Evolutionary conservation across 768 basidiomycete genomes (phyloP).

Genomic region (Gloeopeniophorella convolvens): DNA sequence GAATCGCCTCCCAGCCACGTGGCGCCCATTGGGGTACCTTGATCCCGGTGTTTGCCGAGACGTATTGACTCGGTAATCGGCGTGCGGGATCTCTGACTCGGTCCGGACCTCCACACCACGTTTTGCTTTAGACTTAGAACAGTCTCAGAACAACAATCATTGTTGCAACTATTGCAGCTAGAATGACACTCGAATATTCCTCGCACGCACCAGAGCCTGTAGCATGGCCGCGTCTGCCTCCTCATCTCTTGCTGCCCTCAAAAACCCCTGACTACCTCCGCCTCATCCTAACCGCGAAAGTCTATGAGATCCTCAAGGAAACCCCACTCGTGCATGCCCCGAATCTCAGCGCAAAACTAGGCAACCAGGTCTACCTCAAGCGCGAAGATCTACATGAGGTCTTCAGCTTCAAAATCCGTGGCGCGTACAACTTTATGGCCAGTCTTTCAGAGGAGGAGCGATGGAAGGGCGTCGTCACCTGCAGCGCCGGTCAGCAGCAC

Average conservation of each 20-base stretch:
- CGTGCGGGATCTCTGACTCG: too few species aligned
- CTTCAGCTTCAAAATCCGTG: slow-evolving; percentile 98
- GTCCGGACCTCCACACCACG: too few species aligned
- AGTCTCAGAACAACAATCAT: too few species aligned
- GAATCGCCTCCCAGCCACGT: too few species aligned
- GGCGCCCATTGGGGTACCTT: too few species aligned
- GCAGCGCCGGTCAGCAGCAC: slow-evolving; percentile 81
- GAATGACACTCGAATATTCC: slow-evolving; percentile 59
- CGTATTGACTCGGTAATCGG: too few species aligned
- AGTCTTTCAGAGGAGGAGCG: slow-evolving; percentile 79
- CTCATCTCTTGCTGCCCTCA: slow-evolving; percentile 56
- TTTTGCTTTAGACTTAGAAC: too few species aligned
- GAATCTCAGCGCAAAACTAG: slow-evolving; percentile 80
- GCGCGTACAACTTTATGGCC: slow-evolving; percentile 99
- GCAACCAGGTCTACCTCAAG: slow-evolving; percentile 94
- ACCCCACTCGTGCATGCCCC: slow-evolving; percentile 86
- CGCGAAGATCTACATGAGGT: slow-evolving; percentile 96
- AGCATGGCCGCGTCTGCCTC: slow-evolving; percentile 57
- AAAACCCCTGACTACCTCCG: slow-evolving; percentile 82
- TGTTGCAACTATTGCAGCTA: slow-evolving; percentile 25
- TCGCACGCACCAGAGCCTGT: slow-evolving; percentile 63
- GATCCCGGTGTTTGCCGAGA: too few species aligned
- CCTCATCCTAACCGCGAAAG: slow-evolving; percentile 82
- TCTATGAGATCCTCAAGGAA: slow-evolving; percentile 83
- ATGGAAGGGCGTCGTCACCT: slow-evolving; percentile 97